Evolutionary conservation across 768 basidiomycete species (phyloP).

Genomic region (Tulasnella sp.): DNA sequence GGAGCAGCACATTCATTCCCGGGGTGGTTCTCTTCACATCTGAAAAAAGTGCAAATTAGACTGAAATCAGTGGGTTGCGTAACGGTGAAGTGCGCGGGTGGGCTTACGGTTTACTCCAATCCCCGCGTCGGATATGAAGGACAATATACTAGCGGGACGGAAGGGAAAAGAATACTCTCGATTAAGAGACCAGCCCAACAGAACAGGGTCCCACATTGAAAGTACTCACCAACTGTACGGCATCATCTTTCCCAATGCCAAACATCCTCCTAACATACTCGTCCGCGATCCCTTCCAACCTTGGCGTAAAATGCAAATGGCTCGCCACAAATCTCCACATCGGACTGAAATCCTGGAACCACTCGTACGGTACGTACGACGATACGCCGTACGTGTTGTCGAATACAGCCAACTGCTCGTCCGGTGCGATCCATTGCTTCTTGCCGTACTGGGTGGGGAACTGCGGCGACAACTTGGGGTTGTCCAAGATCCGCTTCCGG

Average conservation of each 20-base stretch:
- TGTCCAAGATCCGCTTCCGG: neutral
- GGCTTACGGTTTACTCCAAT: neutral
- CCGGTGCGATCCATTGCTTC: neutral
- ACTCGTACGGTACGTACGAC: neutral
- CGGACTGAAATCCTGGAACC: constrained; percentile 12
- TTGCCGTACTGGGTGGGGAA: neutral
- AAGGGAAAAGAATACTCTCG: no score
- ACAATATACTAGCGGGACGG: neutral
- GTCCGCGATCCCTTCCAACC: constrained; percentile 3
- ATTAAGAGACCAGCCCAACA: neutral
- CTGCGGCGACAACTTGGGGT: constrained; percentile 1
- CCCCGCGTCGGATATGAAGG: neutral
- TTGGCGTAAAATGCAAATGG: neutral
- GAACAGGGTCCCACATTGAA: neutral
- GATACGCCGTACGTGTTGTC: constrained; percentile 11
- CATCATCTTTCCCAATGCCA: neutral
- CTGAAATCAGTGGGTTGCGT: neutral
- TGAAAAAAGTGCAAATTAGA: neutral
- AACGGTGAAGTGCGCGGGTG: neutral
- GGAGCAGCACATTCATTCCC: neutral
- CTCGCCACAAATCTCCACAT: neutral
- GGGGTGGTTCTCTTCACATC: neutral
- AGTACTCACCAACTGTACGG: neutral
- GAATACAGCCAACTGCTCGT: constrained; percentile 13
- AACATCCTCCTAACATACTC: constrained; percentile 11